Base-by-base conservation (phyloP, 2,329 filamentous ascomycete species). In the Hymenoscyphus albidus region DNA sequence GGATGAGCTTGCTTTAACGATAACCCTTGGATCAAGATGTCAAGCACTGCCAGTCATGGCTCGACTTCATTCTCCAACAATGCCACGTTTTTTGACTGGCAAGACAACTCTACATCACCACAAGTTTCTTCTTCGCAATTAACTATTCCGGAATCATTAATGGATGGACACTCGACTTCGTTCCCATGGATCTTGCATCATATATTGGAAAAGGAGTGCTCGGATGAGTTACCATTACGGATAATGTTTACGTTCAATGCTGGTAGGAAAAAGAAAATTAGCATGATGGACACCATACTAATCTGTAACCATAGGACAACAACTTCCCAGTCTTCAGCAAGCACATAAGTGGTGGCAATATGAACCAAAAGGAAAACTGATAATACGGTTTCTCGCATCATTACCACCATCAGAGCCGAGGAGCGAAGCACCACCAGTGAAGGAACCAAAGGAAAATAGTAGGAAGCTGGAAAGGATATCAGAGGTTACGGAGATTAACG, bases 181-280 rank as follows among this genome's bases (percentile, higher is more conserved):
- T 51, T 67, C 13, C 70, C 70, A 42, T 73, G 69, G 71, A 72
- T 72, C 38, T 58, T 74, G 9, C 62, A 70, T 55, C 67, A 70
- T 59, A 63, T 72, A n/a, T 59, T 72, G 48, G 61, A 69, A 59
- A 62, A 62, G 4, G 42, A 67, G 31, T 31, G 67, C 14, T 62
- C 65, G 2, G 60, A 59, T 35, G 68, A 72, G 58, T 55, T 73
- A 27, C 68, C 71, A 9, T 61, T 72, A 2, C 68, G 68, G n/a
- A 72, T 69, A 32, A 74, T 74, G 72, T 74, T 72, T 31, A 68
- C 70, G 5, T 72, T 72, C 58, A 74, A 73, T 62, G 61, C 70
- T 31, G 71, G 72, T 72, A 70, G n/a, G 68, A 54, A 39, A 31
- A 48, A n/a, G 10, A 4, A 14, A 38, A 35, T 16, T 38, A 16